phyloP scores from a whole-genome alignment of 2,329 filamentous ascomycete genomes.

The Claviceps arundinis region DNA sequence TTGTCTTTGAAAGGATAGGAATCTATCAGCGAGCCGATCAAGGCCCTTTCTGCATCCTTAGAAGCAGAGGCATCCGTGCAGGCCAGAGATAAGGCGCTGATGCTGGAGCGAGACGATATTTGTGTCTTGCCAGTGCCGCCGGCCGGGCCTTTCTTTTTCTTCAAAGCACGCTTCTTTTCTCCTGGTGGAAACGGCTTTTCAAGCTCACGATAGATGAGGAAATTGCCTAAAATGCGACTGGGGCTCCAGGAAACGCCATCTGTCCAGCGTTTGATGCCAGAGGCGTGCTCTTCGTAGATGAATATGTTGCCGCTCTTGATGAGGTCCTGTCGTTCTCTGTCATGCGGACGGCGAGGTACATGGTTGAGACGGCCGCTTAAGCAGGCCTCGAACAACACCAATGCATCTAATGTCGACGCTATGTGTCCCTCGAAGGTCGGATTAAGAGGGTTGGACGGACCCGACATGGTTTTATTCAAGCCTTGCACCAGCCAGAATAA shows the following conservation, averaged over 20 bases:
- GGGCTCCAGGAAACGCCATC: conserved; percentile 88
- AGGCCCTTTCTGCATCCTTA: conserved; percentile 23
- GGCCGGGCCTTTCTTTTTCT: conserved; percentile 39
- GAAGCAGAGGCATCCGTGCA: not conserved
- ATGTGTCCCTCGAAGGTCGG: conserved; percentile 58
- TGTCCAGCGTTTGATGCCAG: conserved; percentile 89
- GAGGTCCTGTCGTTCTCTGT: conserved; percentile 62
- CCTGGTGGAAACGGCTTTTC: conserved; percentile 65
- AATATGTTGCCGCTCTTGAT: conserved; percentile 80
- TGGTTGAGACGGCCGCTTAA: conserved; percentile 58
- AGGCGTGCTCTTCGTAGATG: conserved; percentile 83
- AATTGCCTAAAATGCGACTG: conserved; percentile 73
- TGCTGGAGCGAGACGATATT: conserved; percentile 11
- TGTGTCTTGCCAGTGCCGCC: conserved; percentile 25
- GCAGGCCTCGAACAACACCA: conserved; percentile 70
- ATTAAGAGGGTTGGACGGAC: conserved; percentile 26
- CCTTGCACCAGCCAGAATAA: conserved; percentile 1
- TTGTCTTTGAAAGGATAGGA: conserved; percentile 76
- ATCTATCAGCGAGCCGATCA: conserved; percentile 78
- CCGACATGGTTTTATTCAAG: not conserved
- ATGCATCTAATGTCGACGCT: conserved; percentile 57
- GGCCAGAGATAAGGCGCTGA: conserved; percentile 5
- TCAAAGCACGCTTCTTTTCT: conserved; percentile 74
- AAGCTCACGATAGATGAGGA: conserved; percentile 73
- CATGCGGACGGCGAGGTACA: conserved; percentile 73